These are phyloP conservation scores for Ogataea sp. DNA, from an alignment of 805 yeast species.

Conservation along the genomic window DNA sequence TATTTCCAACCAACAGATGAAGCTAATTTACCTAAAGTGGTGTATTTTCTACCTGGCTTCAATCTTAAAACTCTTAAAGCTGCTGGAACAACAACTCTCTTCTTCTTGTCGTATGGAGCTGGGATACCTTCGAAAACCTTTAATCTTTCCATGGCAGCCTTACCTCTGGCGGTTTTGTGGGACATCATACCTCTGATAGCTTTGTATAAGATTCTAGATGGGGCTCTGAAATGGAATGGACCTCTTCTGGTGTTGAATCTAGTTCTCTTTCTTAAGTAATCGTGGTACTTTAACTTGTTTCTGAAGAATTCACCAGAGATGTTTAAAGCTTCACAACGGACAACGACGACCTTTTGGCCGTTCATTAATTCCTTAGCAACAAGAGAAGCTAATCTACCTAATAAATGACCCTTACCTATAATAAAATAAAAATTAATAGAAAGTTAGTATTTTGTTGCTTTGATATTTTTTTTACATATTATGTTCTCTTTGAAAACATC, in stretches of 20 bases:
- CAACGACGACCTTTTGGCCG: slow-evolving; percentile 97
- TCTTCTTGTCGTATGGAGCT: slow-evolving; percentile 99
- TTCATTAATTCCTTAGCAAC: slow-evolving; percentile 97
- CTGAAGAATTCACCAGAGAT: slow-evolving; percentile 99
- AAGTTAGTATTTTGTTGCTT: slow-evolving; percentile 3
- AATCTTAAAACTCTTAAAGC: slow-evolving; percentile 98
- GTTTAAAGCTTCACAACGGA: slow-evolving; percentile 96
- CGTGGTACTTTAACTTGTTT: slow-evolving; percentile 99
- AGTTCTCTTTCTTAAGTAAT: slow-evolving; percentile 98
- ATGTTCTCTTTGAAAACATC: no score
- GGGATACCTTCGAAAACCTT: slow-evolving; percentile 99
- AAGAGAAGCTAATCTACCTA: slow-evolving; percentile 98
- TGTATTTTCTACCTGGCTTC: slow-evolving; percentile 99
- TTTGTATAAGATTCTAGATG: slow-evolving; percentile 99
- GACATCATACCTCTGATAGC: slow-evolving; percentile 99
- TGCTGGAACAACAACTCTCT: slow-evolving; percentile 99
- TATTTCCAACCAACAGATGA: slow-evolving; percentile 99
- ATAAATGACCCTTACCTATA: slow-evolving; percentile 92
- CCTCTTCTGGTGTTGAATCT: slow-evolving; percentile 98
- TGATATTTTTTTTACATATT: no score
- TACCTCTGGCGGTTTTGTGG: slow-evolving; percentile 99
- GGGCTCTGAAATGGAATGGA: slow-evolving; percentile 99
- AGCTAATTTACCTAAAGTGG: slow-evolving; percentile 94
- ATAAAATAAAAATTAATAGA: neutral
- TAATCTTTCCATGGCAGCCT: slow-evolving; percentile 98